Base-by-base conservation (phyloP, 805 yeast species). In the Barnettozyma salicaria region DNA sequence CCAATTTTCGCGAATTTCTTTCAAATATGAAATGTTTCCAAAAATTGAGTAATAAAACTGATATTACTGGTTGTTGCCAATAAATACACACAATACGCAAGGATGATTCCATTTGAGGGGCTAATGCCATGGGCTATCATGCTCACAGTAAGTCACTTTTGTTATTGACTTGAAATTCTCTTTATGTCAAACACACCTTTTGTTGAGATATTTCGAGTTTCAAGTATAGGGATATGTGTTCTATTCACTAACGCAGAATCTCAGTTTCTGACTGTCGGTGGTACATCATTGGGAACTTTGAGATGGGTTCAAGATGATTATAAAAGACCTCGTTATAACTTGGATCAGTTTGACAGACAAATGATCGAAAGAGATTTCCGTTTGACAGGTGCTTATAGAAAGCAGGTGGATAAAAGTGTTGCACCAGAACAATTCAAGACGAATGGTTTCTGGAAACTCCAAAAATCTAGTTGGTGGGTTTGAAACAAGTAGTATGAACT, bases 351-450 rank as follows among this genome's bases (percentile, higher is more conserved):
- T 70, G 80, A 75, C 49, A 52, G 60, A 36, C 62, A 56, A 58
- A 60, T 56, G 59, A 65, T 84, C 62, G 80, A 80, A 46, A 70
- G 95, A 53, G 95, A 85, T 59, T 67, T 72, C 54, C 68, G 90
- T 47, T 65, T 85, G 52, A 85, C 95, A 9, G 95, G 95, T 19
- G 67, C 70, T 28, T 68, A 64, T 52, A 70, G 95, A 55, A 89
- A 79, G 26, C 90, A 83, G 56, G 58, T 70, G 34, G 77, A 75
- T 45, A 71, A 67, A 29, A 72, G 88, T 6, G 62, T 70, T 27
- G 95, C 94, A 4, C 87, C 88, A 26, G 89, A 80, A 43, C 71
- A 68, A 22, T 85, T 86, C 70, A 82, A 79, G 63, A 77, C 84
- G n/a, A 77, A 73, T 56, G 72, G 83, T n/a, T 48, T 49, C 32